Conservation (phyloP, 164 flowering plant species). For the Kingdonia uniflora region DNA sequence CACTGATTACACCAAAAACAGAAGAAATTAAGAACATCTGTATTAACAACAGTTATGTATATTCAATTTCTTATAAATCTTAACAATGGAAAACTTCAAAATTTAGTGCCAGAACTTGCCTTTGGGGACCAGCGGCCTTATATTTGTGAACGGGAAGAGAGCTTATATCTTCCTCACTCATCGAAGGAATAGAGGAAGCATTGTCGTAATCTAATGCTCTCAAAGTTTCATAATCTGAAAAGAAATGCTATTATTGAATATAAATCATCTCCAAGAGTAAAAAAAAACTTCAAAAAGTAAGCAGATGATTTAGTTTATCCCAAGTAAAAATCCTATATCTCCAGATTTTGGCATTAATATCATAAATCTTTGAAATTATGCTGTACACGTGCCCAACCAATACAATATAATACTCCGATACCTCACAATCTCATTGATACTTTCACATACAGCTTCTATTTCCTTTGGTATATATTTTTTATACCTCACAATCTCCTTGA, state of each 20-base stretch:
- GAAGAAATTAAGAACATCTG: not conserved
- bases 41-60: not conserved
- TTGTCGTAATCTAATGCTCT: conserved; percentile 65
- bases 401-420: no score
- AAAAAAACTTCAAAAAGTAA: no score
- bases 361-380: no score
- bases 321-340: no score
- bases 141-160: conserved; percentile 89
- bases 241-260: not conserved
- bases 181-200: conserved; percentile 41
- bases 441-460: no score
- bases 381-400: no score
- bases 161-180: conserved; percentile 97
- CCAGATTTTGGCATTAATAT: no score
- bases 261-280: no score
- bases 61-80: not conserved
- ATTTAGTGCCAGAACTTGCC: conserved; percentile 30
- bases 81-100: not conserved
- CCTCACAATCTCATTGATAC: no score
- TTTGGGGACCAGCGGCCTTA: conserved; percentile 40
- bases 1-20: conserved; percentile 24
- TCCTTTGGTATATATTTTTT: no score
- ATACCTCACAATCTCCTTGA: no score
- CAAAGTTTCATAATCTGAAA: conserved; percentile 81
- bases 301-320: no score